Evolutionary conservation across 257 asterid species (phyloP), one percentile per base, ranked within the genome.

Genomic region (Prunella vulgaris): DNA sequence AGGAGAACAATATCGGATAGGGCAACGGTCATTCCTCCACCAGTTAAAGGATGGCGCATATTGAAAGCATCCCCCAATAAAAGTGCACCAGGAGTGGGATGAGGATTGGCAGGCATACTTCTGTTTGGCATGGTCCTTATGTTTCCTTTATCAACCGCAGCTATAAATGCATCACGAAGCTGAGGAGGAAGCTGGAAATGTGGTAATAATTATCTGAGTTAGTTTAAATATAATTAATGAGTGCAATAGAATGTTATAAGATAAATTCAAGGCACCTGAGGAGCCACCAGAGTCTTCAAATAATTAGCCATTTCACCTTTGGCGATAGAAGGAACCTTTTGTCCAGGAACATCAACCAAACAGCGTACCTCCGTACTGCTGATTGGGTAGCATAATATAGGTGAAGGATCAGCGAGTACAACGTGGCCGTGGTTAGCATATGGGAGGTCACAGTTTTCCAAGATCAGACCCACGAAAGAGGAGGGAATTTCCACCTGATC

Each of bases 1-100:
- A 87, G 82, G 25, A 87, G 65, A 63, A 83, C 90, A 12, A 87
- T 80, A 63, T 87, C 90, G 0, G 90, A 83, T 2, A 87, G 73
- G 58, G 93, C 88, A 5, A 87, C 90, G 0, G 93, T 84, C 93
- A 87, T 87, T 79, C 93, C 93, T 74, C 93, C 93, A 53, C 93
- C 93, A 0, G 93, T 82, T 49, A 87, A 72, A 72, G 93, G 90
- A 77, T 87, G 93, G 24, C 93, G 84, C 93, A 87, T 87, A 77
- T 87, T 87, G 74, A 87, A 87, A 1, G 93, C 88, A n/a, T 87
- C 93, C 2, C 93, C 93, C 79, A 87, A 66, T 14, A 87, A 67
- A 75, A 87, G 70, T 18, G 93, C 90, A 7, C 93, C 93, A 0
- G 93, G 93, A 5, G 87, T 84, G 8, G 85, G 87, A 3, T 61